Percentiles rank a stretch among this genome's conserved stretches.
Conservation (phyloP, 441 rosid genomes). For the Eugenia klotzschiana region DNA sequence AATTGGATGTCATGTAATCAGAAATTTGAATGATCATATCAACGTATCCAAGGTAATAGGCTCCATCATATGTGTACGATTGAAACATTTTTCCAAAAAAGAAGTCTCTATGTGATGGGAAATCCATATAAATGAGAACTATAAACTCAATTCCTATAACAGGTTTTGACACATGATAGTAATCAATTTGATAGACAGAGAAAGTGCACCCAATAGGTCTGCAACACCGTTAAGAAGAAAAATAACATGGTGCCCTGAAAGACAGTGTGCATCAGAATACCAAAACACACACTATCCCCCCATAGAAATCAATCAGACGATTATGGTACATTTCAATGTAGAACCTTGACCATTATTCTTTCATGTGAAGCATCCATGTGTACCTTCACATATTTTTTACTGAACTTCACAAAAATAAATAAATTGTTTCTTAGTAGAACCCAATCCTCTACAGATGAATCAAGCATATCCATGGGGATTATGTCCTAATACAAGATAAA, state of each 20-base stretch:
- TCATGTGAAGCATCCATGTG: neutral
- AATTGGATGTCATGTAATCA: neutral
- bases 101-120: neutral
- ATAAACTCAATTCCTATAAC: neutral
- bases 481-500: neutral
- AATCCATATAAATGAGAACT: neutral
- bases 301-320: neutral
- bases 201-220: neutral
- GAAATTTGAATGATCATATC: neutral
- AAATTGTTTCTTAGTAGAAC: neutral
- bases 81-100: neutral
- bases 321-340: neutral
- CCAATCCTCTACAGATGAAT: neutral
- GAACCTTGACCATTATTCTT: neutral
- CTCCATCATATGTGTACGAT: neutral
- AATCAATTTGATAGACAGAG: neutral
- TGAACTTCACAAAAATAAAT: too few species aligned
- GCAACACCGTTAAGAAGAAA: neutral
- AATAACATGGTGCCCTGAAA: neutral
- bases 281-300: neutral
- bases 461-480: neutral
- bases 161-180: neutral
- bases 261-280: neutral
- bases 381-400: neutral
- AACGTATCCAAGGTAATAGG: neutral